phyloP scores from a whole-genome alignment of 805 yeast species.

The Zygosaccharomyces lentus region DNA sequence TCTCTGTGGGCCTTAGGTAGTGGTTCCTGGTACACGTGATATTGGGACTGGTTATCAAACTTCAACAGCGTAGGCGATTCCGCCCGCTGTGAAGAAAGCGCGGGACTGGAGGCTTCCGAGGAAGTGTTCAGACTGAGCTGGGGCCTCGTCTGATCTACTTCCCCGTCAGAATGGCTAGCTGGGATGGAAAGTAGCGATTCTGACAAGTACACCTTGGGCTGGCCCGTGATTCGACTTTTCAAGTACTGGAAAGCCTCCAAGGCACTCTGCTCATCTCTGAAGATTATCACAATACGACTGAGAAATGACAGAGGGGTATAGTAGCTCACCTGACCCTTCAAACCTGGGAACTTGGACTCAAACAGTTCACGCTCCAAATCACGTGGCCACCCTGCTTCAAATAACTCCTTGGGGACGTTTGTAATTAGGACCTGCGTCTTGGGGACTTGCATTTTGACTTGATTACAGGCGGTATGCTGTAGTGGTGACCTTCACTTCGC shows the following conservation, averaged over 20 bases:
- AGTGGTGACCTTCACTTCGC: no score
- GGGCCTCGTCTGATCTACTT: slow-evolving; percentile 15
- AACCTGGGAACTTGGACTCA: slow-evolving; percentile 22
- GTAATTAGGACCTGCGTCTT: slow-evolving; percentile 34
- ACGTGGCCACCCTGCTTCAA: slow-evolving; percentile 27
- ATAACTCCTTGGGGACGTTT: slow-evolving; percentile 26
- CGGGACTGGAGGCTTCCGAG: slow-evolving; percentile 19
- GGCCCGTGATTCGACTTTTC: slow-evolving; percentile 10
- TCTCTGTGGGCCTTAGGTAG: slow-evolving; percentile 18
- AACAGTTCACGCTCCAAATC: slow-evolving; percentile 24
- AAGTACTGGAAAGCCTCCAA: slow-evolving; percentile 21
- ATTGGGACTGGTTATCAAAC: slow-evolving; percentile 23
- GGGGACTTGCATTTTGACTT: not conserved
- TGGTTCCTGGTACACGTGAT: slow-evolving; percentile 32
- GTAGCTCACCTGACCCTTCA: slow-evolving; percentile 23
- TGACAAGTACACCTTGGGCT: slow-evolving; percentile 32
- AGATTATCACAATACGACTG: slow-evolving; percentile 41
- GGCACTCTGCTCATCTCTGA: slow-evolving; percentile 30
- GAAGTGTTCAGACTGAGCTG: slow-evolving; percentile 22
- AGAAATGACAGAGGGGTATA: slow-evolving; percentile 41
- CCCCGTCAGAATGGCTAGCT: slow-evolving; percentile 20
- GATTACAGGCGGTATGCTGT: no score
- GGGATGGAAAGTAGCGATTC: slow-evolving; percentile 35
- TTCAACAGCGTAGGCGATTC: slow-evolving; percentile 32
- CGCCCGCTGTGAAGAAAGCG: slow-evolving; percentile 32